These are phyloP conservation scores for Monoraphidium neglectum DNA, from an alignment of 139 green algal species.

Conservation along the genomic window DNA sequence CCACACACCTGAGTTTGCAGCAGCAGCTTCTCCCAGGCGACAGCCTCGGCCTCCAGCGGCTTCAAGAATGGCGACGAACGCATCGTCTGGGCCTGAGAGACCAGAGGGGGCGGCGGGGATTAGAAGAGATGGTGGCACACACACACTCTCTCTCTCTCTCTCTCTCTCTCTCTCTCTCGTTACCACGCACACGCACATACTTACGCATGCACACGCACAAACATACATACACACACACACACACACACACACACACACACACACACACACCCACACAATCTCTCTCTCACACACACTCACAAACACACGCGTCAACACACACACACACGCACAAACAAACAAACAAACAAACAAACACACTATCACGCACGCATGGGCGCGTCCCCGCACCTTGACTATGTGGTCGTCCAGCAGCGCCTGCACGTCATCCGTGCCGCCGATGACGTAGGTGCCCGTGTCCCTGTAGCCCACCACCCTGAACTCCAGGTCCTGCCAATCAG, in stretches of 20 bases:
- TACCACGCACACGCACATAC: too few species aligned
- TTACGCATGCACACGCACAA: too few species aligned
- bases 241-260: too few species aligned
- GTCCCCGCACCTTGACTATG: slow-evolving; percentile 60
- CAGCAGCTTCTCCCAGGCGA: slow-evolving; percentile 70
- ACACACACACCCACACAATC: too few species aligned
- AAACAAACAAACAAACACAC: neutral
- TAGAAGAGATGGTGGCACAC: too few species aligned
- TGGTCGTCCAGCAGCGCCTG: slow-evolving; percentile 82
- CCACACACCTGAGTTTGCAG: slow-evolving; percentile 40
- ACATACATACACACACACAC: too few species aligned
- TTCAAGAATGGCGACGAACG: slow-evolving; percentile 80
- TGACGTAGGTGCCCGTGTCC: slow-evolving; percentile 83
- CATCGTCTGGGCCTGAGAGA: slow-evolving; percentile 71
- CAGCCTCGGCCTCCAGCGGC: slow-evolving; percentile 68
- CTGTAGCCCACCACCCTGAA: slow-evolving; percentile 77
- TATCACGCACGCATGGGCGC: neutral
- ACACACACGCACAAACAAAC: too few species aligned
- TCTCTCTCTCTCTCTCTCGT: too few species aligned
- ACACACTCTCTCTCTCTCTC: too few species aligned
- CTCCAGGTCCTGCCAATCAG: slow-evolving; percentile 75
- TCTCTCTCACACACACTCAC: too few species aligned
- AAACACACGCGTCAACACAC: too few species aligned
- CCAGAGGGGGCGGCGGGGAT: too few species aligned
- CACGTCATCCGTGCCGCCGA: slow-evolving; percentile 82